A percentile compares a stretch with the other conserved stretches of the same genome.
Conservation (phyloP, 139 green algal genomes). For the Nannochloris sp. region DNA sequence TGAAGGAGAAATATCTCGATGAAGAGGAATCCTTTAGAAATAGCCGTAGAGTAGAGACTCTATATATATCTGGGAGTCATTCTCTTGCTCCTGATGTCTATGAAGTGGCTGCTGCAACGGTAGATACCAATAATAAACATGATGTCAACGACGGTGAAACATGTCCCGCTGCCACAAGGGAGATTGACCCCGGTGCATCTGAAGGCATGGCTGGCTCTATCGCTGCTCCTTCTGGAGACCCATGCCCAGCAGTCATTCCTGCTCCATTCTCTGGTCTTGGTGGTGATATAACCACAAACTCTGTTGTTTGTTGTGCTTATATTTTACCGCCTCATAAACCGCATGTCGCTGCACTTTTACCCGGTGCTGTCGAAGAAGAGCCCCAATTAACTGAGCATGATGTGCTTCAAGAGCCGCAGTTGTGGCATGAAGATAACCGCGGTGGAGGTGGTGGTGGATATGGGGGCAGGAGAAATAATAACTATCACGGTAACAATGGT, state of each 20-base stretch:
- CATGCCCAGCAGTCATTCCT: slow-evolving; percentile 61
- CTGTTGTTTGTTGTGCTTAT: slow-evolving; percentile 61
- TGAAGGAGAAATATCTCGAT: slow-evolving; percentile 50
- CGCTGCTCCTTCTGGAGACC: slow-evolving; percentile 52
- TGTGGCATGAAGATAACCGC: slow-evolving; percentile 48
- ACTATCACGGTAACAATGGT: neutral
- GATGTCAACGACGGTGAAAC: neutral
- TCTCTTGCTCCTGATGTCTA: slow-evolving; percentile 62
- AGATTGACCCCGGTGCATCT: slow-evolving; percentile 23
- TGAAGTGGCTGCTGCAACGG: slow-evolving; percentile 44
- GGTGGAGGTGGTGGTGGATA: neutral
- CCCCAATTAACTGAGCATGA: slow-evolving; percentile 31
- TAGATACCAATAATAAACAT: neutral
- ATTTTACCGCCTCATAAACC: slow-evolving; percentile 44
- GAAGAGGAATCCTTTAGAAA: slow-evolving; percentile 65
- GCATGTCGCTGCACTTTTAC: slow-evolving; percentile 34
- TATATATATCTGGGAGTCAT: slow-evolving; percentile 72
- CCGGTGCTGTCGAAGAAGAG: slow-evolving; percentile 25
- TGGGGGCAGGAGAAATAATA: neutral
- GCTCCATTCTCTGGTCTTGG: slow-evolving; percentile 58
- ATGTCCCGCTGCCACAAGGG: neutral
- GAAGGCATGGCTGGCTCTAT: slow-evolving; percentile 70
- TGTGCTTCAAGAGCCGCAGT: slow-evolving; percentile 25
- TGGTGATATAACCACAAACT: slow-evolving; percentile 67
- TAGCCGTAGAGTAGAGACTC: slow-evolving; percentile 50